A percentile compares a stretch with the other conserved stretches of the same genome.
Conservation (phyloP, 805 yeast species). For the Metschnikowia hibisci region DNA sequence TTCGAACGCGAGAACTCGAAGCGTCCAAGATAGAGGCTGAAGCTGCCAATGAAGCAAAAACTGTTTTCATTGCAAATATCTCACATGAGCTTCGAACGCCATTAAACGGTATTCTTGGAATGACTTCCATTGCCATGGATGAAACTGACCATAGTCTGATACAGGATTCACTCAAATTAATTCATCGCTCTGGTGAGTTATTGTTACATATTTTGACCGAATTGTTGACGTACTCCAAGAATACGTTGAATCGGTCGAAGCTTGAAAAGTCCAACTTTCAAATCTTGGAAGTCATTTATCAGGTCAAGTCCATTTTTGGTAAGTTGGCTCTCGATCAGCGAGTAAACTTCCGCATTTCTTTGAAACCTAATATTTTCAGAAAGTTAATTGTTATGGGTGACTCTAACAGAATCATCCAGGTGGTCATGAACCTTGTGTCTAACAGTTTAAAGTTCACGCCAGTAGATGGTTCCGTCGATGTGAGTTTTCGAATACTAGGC, state of each 20-base stretch:
- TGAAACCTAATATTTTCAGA: constrained; percentile 58
- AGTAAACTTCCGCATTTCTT: constrained; percentile 59
- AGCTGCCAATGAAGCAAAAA: constrained; percentile 93
- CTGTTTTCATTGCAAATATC: constrained; percentile 87
- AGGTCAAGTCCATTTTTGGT: constrained; percentile 79
- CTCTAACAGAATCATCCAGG: constrained; percentile 83
- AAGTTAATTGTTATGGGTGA: constrained; percentile 78
- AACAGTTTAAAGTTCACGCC: constrained; percentile 93
- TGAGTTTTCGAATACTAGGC: constrained; percentile 59
- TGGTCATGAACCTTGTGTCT: constrained; percentile 87
- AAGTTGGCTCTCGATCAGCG: constrained; percentile 75
- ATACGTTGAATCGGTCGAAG: constrained; percentile 77
- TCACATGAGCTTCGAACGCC: constrained; percentile 96
- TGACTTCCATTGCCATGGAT: constrained; percentile 91
- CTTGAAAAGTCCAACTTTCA: constrained; percentile 80
- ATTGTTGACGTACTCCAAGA: constrained; percentile 85
- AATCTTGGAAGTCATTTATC: constrained; percentile 76
- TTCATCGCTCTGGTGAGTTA: constrained; percentile 88
- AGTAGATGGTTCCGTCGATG: constrained; percentile 74
- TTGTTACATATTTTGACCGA: constrained; percentile 87
- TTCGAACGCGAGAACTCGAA: constrained; percentile 84
- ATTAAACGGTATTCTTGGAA: constrained; percentile 90
- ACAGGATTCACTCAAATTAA: constrained; percentile 72
- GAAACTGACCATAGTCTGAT: constrained; percentile 68
- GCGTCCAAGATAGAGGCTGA: constrained; percentile 87